phyloP scores from a whole-genome alignment of 257 asterid species.

The Solanum tacnaense region DNA sequence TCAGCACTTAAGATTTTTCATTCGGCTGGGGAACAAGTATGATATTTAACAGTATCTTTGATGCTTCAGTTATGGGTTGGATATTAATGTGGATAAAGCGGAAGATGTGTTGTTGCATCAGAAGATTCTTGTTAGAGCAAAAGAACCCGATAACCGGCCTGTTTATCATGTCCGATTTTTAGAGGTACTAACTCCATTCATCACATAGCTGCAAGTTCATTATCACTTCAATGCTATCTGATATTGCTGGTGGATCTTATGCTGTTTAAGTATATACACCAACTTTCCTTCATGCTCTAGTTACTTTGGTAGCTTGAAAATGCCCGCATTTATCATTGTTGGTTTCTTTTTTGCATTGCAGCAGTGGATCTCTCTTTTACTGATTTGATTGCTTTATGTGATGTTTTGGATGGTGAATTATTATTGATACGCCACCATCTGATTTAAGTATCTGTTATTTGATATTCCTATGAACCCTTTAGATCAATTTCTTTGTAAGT shows the following conservation, averaged over 20 bases:
- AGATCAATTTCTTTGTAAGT: neutral
- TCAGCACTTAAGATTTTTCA: neutral
- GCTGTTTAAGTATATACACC: neutral
- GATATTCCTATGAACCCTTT: neutral
- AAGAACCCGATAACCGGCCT: conserved; percentile 66
- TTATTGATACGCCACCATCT: neutral
- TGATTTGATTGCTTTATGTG: neutral
- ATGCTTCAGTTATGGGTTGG: conserved; percentile 56
- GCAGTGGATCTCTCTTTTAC: neutral
- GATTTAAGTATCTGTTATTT: neutral
- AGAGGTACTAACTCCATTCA: conserved; percentile 41
- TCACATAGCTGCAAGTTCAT: neutral
- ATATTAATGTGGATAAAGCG: conserved; percentile 71
- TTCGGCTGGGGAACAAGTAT: neutral
- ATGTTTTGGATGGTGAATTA: neutral
- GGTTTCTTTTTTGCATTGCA: neutral
- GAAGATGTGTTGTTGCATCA: conserved; percentile 87
- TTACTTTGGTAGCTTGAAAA: neutral
- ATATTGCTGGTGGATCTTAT: neutral
- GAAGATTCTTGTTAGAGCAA: conserved; percentile 68
- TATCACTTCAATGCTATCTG: neutral
- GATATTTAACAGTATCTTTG: neutral
- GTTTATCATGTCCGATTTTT: conserved; percentile 61
- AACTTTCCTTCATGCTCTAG: neutral
- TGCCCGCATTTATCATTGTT: neutral